Percentiles rank a stretch among this genome's conserved stretches.
phyloP scores from a whole-genome alignment of 345 rosid species.

The Populus ilicifolia region DNA sequence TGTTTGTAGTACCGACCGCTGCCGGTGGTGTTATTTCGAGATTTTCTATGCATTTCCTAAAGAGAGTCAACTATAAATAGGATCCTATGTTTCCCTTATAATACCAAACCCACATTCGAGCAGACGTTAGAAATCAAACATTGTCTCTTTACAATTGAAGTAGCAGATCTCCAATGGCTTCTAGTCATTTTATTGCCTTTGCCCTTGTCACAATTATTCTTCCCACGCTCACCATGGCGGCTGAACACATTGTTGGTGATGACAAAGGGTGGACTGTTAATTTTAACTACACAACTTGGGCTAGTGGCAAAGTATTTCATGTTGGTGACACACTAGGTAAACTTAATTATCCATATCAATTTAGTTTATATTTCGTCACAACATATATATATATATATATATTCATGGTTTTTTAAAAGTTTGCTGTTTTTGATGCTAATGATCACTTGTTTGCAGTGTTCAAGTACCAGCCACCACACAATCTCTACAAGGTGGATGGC shows the following conservation, averaged over 20 bases:
- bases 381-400: not conserved
- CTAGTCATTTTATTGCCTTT: constrained; percentile 4
- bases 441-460: constrained; percentile 29
- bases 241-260: constrained; percentile 32
- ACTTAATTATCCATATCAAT: not conserved
- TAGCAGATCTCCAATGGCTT: constrained; percentile 23
- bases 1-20: not conserved
- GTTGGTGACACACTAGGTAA: constrained; percentile 38
- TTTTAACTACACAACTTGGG: constrained; percentile 32
- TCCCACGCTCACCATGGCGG: constrained; percentile 27
- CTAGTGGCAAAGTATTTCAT: constrained; percentile 23
- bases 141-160: not conserved
- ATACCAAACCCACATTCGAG: not conserved
- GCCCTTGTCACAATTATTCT: constrained; percentile 19
- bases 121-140: not conserved
- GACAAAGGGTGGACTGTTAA: constrained; percentile 21
- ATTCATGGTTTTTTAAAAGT: not conserved
- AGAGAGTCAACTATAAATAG: constrained; percentile 11
- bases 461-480: constrained; percentile 24
- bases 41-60: not conserved
- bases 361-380: not conserved
- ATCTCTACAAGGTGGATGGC: constrained; percentile 33
- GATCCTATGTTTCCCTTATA: not conserved
- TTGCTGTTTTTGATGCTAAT: not conserved
- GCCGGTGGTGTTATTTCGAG: not conserved